Base-by-base conservation (phyloP, 2,329 filamentous ascomycete species). In the Westerdykella sp. region DNA sequence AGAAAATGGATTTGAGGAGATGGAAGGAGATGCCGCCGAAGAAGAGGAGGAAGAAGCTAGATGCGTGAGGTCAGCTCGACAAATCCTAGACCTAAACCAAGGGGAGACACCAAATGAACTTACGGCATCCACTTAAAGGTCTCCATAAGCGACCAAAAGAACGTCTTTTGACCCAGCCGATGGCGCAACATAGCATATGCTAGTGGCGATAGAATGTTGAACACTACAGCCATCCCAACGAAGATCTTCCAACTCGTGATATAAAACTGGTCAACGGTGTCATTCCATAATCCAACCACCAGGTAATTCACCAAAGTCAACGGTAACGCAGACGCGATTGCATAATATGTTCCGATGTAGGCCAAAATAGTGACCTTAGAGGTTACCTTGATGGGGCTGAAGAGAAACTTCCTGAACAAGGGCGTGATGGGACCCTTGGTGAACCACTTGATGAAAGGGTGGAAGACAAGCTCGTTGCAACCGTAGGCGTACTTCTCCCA, bases 21-120 rank as follows among this genome's bases (percentile, higher is more conserved):
- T 91, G 86, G 40, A 91, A 78, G 2, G 82, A 86, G 40, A 91
- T 75, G 32, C 87, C 87, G 39, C 87, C 87, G 18, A 93, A 74
- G 74, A 91, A 93, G 63, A 91, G 83, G 49, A 83, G 81, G 40
- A 89, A 74, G 71, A 81, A 73, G 5, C 50, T 53, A 32, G 16
- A 18, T 22, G 34, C 23, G 25, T 4, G 35, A 16, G n/a, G 30
- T 32, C 30, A 32, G 30, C 14, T 12, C 30, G 30, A 3, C 12
- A 32, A 14, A 32, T 12, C 12, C 12, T 21, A 21, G 6, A 21
- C 6, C 6, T 6, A 21, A 21, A 4, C 6, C 11, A 34, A 34
- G n/a, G 15, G 9, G 14, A 34, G 31, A 28, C 18, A 37, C 25
- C 32, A 37, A 13, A 39, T 13, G 30, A 3, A 14, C 50, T 51